Base-by-base conservation (phyloP, 495 filamentous ascomycete genomes). In the Aspergillus conjunctus region DNA sequence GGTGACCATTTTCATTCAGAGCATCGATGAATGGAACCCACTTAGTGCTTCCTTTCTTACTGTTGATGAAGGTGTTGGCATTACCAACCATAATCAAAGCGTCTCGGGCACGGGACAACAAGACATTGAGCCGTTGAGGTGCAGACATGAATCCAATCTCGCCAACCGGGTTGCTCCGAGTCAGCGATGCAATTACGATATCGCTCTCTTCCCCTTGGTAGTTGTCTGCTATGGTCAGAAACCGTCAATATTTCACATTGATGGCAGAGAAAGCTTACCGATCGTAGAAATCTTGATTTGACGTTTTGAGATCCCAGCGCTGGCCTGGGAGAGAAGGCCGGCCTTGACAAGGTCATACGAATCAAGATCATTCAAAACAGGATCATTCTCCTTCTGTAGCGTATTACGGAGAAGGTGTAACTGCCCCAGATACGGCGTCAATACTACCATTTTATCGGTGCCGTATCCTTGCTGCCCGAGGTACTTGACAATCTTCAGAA, bases 191-290 rank as follows among this genome's bases (percentile, higher is more conserved):
- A 34, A 93, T 78, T 1, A 92, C 88, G 26, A 92, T 88, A 7
- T 92, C 83, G 51, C 84, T 88, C 59, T 93, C 90, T 62, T 93
- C 89, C 3, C 90, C 90, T 69, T 92, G 90, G 59, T 88, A 93
- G 57, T 92, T 92, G 65, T 92, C 88, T 87, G 45, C 31, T 17
- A 26, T 20, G 3, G 14, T 20, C 5, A 21, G 10, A 30, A 17
- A 54, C 34, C 11, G 5, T 14, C 7, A 14, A 10, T 11, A 7
- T 14, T 9, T 8, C 12, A 20, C 9, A 46, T 41, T 41, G 3
- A 1, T 3, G 17, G 21, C 7, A n/a, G 11, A 12, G 54, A 18
- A 44, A 30, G 60, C 66, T 64, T 66, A 88, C 84, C 87, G 33
- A 92, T 87, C 0, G 90, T 90, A 0, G 89, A 88, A 0, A 92